Base-by-base conservation (phyloP, 202 grass and related monocot species). In the Eragrostis tef region DNA sequence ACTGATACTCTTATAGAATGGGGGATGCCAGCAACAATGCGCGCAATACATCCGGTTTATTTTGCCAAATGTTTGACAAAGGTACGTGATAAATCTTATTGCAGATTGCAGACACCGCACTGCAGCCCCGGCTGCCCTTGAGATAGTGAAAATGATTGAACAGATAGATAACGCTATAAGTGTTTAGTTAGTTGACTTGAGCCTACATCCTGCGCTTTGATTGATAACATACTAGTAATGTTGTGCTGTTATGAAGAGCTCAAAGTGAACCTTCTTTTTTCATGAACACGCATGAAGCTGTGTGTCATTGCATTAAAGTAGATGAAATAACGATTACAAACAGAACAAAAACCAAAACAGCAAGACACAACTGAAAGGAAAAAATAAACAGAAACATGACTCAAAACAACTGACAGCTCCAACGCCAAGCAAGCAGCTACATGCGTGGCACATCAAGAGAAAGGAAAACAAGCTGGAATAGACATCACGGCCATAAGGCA, bases 1-100 rank as follows among this genome's bases (percentile, higher is more conserved):
- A 95, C 82, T 63, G 88, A 94, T 87, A 83, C 85, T 90, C 92
- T 99, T 80, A 99, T 96, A 89, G 77, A 94, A 65, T 91, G 93
- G 92, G 96, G 96, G 44, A 96, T 99, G 96, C 96, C 96, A 70
- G 67, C 82, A 86, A 99, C 93, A 1, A 69, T 99, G 85, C 85
- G 65, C 16, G 71, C 77, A 64, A 93, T 85, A 85, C 96, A 99
- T 92, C 96, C 96, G 21, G 62, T 96, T 71, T 94, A 99, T 75
- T 99, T 99, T 83, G 70, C 86, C 6, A 96, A 93, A 70, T 96
- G 89, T 93, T 87, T 99, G 85, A 85, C 64, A 52, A 93, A 89
- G 93, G 96, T 99, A 91, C 58, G 41, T 4, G 47, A 41, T 74
- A 16, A 74, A 64, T 15, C 15, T 68, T 83, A 54, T 45, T 15